Conservation (phyloP, 208 protist genomes). For the Leishmania amazonensis region DNA sequence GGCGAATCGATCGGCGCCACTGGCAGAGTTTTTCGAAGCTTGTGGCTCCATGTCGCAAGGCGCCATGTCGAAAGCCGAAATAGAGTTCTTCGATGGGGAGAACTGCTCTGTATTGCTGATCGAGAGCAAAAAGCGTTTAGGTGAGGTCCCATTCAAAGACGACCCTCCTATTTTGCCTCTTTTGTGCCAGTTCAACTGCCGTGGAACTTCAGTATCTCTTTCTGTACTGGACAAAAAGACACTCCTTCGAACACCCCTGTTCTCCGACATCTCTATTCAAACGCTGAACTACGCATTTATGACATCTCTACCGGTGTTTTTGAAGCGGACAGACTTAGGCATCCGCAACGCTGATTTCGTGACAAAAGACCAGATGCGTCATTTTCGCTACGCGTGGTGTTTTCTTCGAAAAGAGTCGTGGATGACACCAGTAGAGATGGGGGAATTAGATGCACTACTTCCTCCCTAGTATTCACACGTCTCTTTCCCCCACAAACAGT, state of each 20-base stretch:
- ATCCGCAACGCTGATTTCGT: constrained; percentile 84
- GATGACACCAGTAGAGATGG: constrained; percentile 83
- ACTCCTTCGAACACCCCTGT: constrained; percentile 47
- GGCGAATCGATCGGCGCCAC: constrained; percentile 40
- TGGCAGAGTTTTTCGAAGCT: constrained; percentile 77
- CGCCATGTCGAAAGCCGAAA: constrained; percentile 2
- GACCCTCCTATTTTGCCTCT: constrained; percentile 39
- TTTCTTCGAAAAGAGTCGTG: constrained; percentile 77
- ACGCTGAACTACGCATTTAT: constrained; percentile 81
- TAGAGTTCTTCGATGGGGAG: constrained; percentile 29
- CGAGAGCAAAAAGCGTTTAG: constrained; percentile 32
- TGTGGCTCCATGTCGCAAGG: constrained; percentile 51
- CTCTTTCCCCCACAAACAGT: constrained; percentile 6
- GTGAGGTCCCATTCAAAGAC: constrained; percentile 12
- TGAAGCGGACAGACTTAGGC: constrained; percentile 83
- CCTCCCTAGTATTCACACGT: constrained; percentile 42
- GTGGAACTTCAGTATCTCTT: constrained; percentile 60
- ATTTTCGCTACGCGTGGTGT: constrained; percentile 90
- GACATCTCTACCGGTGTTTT: constrained; percentile 73
- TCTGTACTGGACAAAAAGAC: constrained; percentile 55
- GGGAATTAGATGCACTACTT: constrained; percentile 77
- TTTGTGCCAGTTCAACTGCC: constrained; percentile 57
- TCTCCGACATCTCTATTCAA: constrained; percentile 68
- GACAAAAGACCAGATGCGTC: constrained; percentile 74
- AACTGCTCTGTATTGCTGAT: constrained; percentile 19